These are phyloP conservation scores for Sarocladium kiliense DNA, from an alignment of 2,329 filamentous ascomycete genomes.

Conservation along the genomic window DNA sequence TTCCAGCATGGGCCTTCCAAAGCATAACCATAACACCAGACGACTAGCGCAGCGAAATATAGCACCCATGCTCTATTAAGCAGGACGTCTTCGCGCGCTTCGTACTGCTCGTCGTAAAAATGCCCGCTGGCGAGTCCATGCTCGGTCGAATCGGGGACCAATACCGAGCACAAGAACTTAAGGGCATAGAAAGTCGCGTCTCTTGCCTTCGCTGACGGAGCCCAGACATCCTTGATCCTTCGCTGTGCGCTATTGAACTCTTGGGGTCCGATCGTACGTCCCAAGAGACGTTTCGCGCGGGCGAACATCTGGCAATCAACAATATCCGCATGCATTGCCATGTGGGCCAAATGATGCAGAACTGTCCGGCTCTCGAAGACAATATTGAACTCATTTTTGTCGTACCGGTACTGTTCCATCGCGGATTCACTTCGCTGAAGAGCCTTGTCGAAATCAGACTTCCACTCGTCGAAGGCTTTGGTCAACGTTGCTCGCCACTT, in stretches of 20 bases:
- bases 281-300: conserved; percentile 76
- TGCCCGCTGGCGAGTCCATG: conserved; percentile 2
- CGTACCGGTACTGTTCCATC: conserved; percentile 50
- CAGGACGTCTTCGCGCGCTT: conserved; percentile 80
- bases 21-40: conserved; percentile 93
- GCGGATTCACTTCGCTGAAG: conserved; percentile 54
- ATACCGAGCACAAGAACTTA: conserved; percentile 80
- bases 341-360: conserved; percentile 88
- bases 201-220: conserved; percentile 77
- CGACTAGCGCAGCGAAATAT: conserved; percentile 85
- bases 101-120: conserved; percentile 49
- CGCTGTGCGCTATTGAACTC: conserved; percentile 76
- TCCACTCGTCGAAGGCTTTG: conserved; percentile 90
- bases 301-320: conserved; percentile 98
- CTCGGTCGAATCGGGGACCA: conserved; percentile 47
- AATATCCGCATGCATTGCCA: conserved; percentile 96
- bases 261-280: conserved; percentile 74
- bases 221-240: conserved; percentile 86
- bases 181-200: conserved; percentile 92
- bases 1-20: conserved; percentile 70
- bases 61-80: conserved; percentile 93
- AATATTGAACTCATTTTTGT: conserved; percentile 56
- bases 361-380: conserved; percentile 87
- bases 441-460: conserved; percentile 81
- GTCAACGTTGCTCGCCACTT: conserved; percentile 87